Percentiles rank a stretch among this genome's conserved stretches.
phyloP scores from a whole-genome alignment of 73 alveolate species.

The Tetrahymena borealis region DNA sequence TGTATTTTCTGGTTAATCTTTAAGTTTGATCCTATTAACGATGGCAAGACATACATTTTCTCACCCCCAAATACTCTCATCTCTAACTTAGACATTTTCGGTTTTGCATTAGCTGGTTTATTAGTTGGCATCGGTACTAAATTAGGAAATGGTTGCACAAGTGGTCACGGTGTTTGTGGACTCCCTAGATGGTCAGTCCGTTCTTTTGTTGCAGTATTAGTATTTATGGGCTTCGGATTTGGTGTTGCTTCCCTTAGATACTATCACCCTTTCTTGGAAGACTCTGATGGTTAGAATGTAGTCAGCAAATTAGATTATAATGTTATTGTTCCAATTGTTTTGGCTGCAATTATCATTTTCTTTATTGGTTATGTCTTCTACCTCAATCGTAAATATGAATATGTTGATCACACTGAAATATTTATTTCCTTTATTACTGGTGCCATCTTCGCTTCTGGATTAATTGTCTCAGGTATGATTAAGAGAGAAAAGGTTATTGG shows the following conservation, averaged over 20 bases:
- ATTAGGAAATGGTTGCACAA: constrained; percentile 95
- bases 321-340: not conserved
- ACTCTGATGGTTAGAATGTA: not conserved
- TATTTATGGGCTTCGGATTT: constrained; percentile 66
- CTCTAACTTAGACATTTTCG: constrained; percentile 48
- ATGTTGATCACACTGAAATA: not conserved
- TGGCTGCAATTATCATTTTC: not conserved
- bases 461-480: constrained; percentile 89
- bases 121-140: constrained; percentile 93
- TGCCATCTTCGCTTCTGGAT: constrained; percentile 73
- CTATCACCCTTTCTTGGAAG: not conserved
- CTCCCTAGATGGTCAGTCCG: constrained; percentile 84
- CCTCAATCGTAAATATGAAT: not conserved
- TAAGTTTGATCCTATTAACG: constrained; percentile 29
- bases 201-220: constrained; percentile 60
- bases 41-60: constrained; percentile 32
- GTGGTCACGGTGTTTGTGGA: constrained; percentile 98
- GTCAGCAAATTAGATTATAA: not conserved
- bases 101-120: constrained; percentile 76
- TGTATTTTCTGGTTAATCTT: constrained; percentile 32
- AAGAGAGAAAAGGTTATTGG: constrained; percentile 74
- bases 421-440: constrained; percentile 2
- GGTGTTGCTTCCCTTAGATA: constrained; percentile 12
- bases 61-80: constrained; percentile 25
- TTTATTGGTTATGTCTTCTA: not conserved